A percentile compares a stretch with the other conserved stretches of the same genome.
phyloP scores from a whole-genome alignment of 2,329 filamentous ascomycete genomes.

The Hypocreales sp. region DNA sequence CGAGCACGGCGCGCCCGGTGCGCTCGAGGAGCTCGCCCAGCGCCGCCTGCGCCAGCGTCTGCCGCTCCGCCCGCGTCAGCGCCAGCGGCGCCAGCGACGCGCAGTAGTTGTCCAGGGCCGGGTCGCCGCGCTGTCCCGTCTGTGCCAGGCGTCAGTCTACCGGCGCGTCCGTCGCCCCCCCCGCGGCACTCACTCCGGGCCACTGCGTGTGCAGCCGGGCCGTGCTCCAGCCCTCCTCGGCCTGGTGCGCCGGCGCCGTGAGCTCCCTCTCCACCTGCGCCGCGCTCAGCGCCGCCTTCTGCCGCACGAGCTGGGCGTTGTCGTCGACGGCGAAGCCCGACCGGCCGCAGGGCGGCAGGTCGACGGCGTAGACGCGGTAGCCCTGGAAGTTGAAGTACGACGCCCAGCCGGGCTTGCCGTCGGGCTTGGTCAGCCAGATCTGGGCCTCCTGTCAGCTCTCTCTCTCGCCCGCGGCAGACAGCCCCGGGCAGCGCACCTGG shows the following conservation, averaged over 20 bases:
- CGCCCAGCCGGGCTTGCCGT: conserved; percentile 28
- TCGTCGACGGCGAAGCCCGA: conserved; percentile 11
- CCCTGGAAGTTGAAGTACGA: conserved; percentile 24
- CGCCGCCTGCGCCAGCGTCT: conserved; percentile 16
- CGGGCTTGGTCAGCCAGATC: conserved; percentile 30
- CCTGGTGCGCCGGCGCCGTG: conserved; percentile 13
- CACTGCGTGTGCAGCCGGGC: conserved; percentile 19
- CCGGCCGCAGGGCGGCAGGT: conserved; percentile 24
- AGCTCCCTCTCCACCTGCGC: conserved; percentile 13
- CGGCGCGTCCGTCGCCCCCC: too few relatives aligned
- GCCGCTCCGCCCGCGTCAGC: conserved; percentile 12
- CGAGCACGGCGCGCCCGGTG: conserved; percentile 24
- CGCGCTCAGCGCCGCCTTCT: conserved; percentile 7
- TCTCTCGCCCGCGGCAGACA: too few relatives aligned
- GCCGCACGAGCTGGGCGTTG: conserved; percentile 7
- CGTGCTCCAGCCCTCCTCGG: conserved; percentile 8
- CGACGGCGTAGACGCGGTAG: conserved; percentile 26
- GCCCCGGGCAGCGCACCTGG: conserved; percentile 8
- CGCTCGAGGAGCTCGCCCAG: conserved; percentile 25
- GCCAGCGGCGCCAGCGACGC: conserved; percentile 22
- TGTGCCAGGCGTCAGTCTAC: conserved; percentile 2
- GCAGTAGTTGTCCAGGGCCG: conserved; percentile 31
- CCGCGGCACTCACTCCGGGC: conserved; percentile 17
- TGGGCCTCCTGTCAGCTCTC: too few relatives aligned
- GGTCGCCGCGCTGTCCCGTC: conserved; percentile 24